Evolutionary conservation across 331 rosid species (phyloP).

Genomic region (Acacia pycnantha): DNA sequence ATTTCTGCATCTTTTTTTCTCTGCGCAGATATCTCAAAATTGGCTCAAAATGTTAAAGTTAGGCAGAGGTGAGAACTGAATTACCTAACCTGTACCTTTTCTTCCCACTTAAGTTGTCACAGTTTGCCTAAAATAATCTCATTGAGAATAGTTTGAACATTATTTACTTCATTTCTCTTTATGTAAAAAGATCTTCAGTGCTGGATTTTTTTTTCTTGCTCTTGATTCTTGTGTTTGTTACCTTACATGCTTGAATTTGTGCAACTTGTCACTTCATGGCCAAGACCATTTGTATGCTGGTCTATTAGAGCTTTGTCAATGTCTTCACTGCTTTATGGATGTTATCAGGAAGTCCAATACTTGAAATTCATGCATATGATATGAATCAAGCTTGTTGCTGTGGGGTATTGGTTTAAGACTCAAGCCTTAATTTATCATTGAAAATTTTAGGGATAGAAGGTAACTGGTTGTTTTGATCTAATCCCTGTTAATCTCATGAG

Average conservation of each 20-base stretch:
- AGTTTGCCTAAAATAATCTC: neutral
- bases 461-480: neutral
- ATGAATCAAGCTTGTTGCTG: neutral
- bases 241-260: slow-evolving; percentile 10
- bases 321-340: neutral
- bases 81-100: neutral
- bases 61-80: slow-evolving; percentile 73
- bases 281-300: neutral
- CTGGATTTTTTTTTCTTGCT: neutral
- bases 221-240: neutral
- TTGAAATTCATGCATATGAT: neutral
- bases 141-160: neutral
- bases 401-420: neutral
- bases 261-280: slow-evolving; percentile 2
- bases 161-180: neutral
- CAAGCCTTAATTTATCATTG: neutral
- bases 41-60: slow-evolving; percentile 84
- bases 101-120: neutral
- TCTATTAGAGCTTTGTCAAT: neutral
- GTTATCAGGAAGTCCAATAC: neutral
- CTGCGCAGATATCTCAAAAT: slow-evolving; percentile 68
- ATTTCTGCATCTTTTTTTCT: slow-evolving; percentile 14
- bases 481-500: neutral
- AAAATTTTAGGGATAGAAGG: neutral
- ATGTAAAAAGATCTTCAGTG: neutral